A percentile compares a stretch with the other conserved stretches of the same genome.
These are phyloP conservation scores for Candida argentea DNA, from an alignment of 805 yeast genomes.

Conservation along the genomic window DNA sequence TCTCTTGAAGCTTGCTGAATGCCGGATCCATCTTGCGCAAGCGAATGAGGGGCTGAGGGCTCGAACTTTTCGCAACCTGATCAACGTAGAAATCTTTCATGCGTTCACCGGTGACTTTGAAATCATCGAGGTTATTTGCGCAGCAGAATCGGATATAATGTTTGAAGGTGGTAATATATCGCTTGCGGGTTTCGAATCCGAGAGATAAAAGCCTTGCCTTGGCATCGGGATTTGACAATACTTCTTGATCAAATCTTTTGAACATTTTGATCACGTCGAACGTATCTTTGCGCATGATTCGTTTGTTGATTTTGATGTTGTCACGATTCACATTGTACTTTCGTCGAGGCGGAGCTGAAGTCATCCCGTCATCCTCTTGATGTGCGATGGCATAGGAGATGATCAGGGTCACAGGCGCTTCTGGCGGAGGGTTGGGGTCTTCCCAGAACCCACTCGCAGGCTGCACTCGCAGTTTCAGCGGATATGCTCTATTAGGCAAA, in stretches of 20 bases:
- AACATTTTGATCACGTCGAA: constrained; percentile 9
- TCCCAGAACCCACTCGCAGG: too few relatives aligned
- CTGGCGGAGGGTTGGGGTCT: too few relatives aligned
- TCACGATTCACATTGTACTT: constrained; percentile 6
- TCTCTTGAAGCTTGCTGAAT: constrained; percentile 8
- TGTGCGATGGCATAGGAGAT: too few relatives aligned
- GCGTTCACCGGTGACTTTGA: constrained; percentile 8
- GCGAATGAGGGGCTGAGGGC: constrained; percentile 8
- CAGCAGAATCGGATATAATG: constrained; percentile 9
- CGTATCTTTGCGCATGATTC: constrained; percentile 9
- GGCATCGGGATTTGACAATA: constrained; percentile 8
- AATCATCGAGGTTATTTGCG: constrained; percentile 5
- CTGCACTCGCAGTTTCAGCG: too few relatives aligned
- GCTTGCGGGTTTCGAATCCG: constrained; percentile 9
- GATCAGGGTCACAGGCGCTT: too few relatives aligned
- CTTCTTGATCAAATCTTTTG: constrained; percentile 9
- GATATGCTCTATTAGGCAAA: too few relatives aligned
- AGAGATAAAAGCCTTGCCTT: constrained; percentile 7
- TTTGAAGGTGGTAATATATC: constrained; percentile 10
- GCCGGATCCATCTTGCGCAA: constrained; percentile 10
- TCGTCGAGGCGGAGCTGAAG: constrained; percentile 2
- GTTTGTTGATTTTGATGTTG: constrained; percentile 8
- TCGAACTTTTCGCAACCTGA: constrained; percentile 6
- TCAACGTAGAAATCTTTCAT: constrained; percentile 9
- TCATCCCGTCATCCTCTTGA: background rate